phyloP scores from a whole-genome alignment of 2,329 filamentous ascomycete species.

The Scedosporium dehoogii region DNA sequence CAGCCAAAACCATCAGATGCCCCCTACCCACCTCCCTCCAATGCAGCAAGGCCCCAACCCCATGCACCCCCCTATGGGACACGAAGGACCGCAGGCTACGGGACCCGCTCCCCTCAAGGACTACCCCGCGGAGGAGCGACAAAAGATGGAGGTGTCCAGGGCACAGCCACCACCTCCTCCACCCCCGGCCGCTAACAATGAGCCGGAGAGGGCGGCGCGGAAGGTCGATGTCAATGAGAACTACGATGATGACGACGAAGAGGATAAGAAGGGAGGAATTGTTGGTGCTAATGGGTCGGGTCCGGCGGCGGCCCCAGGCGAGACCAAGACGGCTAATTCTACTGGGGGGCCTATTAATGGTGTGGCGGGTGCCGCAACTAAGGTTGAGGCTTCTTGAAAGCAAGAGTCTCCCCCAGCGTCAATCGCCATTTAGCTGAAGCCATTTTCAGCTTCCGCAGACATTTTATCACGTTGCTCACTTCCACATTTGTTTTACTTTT shows the following conservation, averaged over 20 bases:
- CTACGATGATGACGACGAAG: constrained; percentile 89
- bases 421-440: background rate
- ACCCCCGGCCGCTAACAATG: constrained; percentile 31
- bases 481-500: background rate
- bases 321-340: constrained; percentile 40
- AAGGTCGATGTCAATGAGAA: constrained; percentile 98
- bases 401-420: background rate
- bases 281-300: constrained; percentile 24
- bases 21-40: constrained; percentile 45
- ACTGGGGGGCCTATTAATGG: constrained; percentile 38
- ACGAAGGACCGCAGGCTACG: constrained; percentile 34
- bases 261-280: constrained; percentile 53
- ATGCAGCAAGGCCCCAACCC: constrained; percentile 52
- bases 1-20: constrained; percentile 57
- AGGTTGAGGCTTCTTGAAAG: constrained; percentile 30
- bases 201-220: constrained; percentile 73
- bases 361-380: constrained; percentile 32
- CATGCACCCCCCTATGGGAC: constrained; percentile 36
- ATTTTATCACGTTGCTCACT: background rate
- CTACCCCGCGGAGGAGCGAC: constrained; percentile 47
- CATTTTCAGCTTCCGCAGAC: background rate
- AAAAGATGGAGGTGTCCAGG: constrained; percentile 31
- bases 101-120: constrained; percentile 38
- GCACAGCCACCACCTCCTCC: background rate
- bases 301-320: constrained; percentile 29